A percentile compares a stretch with the other conserved stretches of the same genome.
Evolutionary conservation across 352 stramenopile species (phyloP).

Genomic region (Globisporangium splendens): DNA sequence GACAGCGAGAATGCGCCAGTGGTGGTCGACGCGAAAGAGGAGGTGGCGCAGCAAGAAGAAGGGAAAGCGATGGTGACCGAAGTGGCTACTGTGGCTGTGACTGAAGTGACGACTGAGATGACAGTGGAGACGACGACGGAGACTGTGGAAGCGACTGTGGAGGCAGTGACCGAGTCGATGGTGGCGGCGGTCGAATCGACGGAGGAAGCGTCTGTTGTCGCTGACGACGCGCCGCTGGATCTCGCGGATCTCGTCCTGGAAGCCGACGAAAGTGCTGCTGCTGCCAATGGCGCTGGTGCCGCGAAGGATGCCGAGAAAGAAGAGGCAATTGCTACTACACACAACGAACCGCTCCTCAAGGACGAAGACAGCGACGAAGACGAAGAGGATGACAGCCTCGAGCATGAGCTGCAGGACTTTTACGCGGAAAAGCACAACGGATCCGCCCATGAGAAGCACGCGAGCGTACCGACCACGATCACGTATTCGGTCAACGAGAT

Average conservation of each 20-base stretch:
- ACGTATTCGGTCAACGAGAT: conserved; percentile 82
- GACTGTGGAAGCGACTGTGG: neutral
- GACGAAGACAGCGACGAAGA: conserved; percentile 6
- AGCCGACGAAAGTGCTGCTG: conserved; percentile 17
- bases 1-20: neutral
- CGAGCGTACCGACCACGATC: conserved; percentile 51
- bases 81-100: conserved; percentile 1
- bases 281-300: no score
- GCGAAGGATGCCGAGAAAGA: no score
- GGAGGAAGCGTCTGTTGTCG: neutral
- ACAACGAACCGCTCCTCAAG: conserved; percentile 23
- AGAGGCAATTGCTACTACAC: conserved; percentile 13
- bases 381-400: conserved; percentile 13
- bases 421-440: conserved; percentile 9
- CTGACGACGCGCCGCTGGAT: conserved; percentile 8
- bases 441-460: conserved; percentile 4
- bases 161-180: neutral
- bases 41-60: conserved; percentile 1
- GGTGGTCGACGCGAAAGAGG: conserved; percentile 1
- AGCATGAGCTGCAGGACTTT: conserved; percentile 24
- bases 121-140: neutral
- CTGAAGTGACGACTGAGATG: neutral
- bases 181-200: neutral
- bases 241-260: conserved; percentile 22
- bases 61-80: neutral